A percentile compares a stretch with the other conserved stretches of the same genome.
Evolutionary conservation across 2,329 filamentous ascomycete genomes (phyloP).

Genomic region (Cercospora beticola): DNA sequence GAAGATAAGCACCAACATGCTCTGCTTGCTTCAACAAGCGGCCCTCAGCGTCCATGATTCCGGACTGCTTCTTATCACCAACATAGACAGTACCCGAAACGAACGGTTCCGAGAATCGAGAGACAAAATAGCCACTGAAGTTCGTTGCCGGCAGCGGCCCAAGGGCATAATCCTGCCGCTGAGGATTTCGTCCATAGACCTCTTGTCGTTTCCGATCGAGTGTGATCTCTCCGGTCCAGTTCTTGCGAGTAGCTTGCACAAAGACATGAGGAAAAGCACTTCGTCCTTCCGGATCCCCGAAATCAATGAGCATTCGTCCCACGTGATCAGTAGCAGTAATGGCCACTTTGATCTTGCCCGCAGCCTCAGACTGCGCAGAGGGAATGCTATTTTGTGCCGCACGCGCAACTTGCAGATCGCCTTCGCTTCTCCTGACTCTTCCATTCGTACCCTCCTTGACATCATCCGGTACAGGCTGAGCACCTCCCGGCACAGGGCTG

Average conservation of each 20-base stretch:
- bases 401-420: not conserved
- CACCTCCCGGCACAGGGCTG: conserved; percentile 45
- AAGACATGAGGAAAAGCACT: conserved; percentile 41
- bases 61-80: not conserved
- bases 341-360: conserved; percentile 34
- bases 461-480: conserved; percentile 40
- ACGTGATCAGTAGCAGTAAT: conserved; percentile 48
- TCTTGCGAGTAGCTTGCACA: conserved; percentile 48
- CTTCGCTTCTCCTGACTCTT: conserved; percentile 29
- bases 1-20: conserved; percentile 45
- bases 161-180: conserved; percentile 49
- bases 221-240: conserved; percentile 48
- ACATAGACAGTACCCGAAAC: not conserved
- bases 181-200: conserved; percentile 47
- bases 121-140: conserved; percentile 51
- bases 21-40: conserved; percentile 38
- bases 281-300: conserved; percentile 16
- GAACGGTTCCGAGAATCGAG: conserved; percentile 49
- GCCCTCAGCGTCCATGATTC: not conserved
- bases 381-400: not conserved
- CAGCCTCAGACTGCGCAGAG: not conserved
- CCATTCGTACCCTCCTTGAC: conserved; percentile 46
- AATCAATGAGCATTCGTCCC: conserved; percentile 46
- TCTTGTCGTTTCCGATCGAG: conserved; percentile 43
- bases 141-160: conserved; percentile 45